Percentiles rank a stretch among this genome's conserved stretches.
Evolutionary conservation across 2,329 filamentous ascomycete species (phyloP).

Genomic region (Chaetomium sp.): DNA sequence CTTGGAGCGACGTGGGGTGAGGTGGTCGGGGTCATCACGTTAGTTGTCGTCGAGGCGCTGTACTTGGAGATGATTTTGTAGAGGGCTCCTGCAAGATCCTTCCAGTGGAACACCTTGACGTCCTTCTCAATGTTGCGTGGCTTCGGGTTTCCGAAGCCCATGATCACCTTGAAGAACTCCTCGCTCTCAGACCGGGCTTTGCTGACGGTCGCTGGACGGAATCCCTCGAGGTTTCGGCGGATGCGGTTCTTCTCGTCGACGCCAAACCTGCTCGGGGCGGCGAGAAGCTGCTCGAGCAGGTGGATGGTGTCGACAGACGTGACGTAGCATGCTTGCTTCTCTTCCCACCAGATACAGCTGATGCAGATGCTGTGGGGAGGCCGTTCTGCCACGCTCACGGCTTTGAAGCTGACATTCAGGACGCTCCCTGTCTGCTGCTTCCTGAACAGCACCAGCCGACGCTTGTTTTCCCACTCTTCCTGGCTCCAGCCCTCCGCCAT

Average conservation of each 20-base stretch:
- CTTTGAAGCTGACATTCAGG: slow-evolving; percentile 76
- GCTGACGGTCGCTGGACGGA: slow-evolving; percentile 88
- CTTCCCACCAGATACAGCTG: slow-evolving; percentile 96
- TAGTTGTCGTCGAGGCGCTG: slow-evolving; percentile 46
- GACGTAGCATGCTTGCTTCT: slow-evolving; percentile 87
- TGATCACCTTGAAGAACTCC: slow-evolving; percentile 98
- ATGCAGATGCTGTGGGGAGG: slow-evolving; percentile 86
- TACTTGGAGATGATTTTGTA: slow-evolving; percentile 99
- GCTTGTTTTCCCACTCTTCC: slow-evolving; percentile 77
- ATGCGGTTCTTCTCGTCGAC: slow-evolving; percentile 99
- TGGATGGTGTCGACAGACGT: slow-evolving; percentile 97
- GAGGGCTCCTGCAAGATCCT: slow-evolving; percentile 78
- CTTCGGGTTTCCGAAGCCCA: slow-evolving; percentile 94
- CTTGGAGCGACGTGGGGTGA: slow-evolving; percentile 48
- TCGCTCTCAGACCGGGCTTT: slow-evolving; percentile 92
- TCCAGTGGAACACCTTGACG: slow-evolving; percentile 98
- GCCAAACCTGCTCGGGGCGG: slow-evolving; percentile 73
- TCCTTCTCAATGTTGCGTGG: slow-evolving; percentile 98
- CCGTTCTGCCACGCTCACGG: slow-evolving; percentile 77
- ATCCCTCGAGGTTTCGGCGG: slow-evolving; percentile 90
- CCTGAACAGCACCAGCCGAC: slow-evolving; percentile 86
- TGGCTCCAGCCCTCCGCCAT: slow-evolving; percentile 84
- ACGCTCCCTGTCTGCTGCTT: slow-evolving; percentile 80
- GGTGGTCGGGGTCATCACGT: slow-evolving; percentile 32
- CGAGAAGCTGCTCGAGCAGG: slow-evolving; percentile 88